Percentiles rank a stretch among this genome's conserved stretches.
These are phyloP conservation scores for Saccharomyces hybrid DNA, from an alignment of 1,139 yeast species.

Conservation along the genomic window DNA sequence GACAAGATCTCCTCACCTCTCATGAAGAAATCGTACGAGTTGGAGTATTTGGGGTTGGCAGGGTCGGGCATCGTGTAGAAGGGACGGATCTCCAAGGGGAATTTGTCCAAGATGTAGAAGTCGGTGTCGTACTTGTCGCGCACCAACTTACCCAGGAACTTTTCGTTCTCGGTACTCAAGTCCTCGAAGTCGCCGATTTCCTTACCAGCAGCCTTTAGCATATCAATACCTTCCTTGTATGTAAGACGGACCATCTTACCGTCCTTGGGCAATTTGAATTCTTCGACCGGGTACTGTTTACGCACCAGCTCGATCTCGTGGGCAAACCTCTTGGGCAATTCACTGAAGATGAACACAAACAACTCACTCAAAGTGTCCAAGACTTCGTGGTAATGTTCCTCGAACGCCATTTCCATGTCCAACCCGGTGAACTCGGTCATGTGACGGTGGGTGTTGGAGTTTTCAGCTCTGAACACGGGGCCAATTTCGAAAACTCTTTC, in stretches of 20 bases:
- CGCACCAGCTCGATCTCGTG: slow-evolving; percentile 85
- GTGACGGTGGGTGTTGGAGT: slow-evolving; percentile 97
- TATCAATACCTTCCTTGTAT: slow-evolving; percentile 81
- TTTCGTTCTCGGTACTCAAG: slow-evolving; percentile 89
- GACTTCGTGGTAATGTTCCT: slow-evolving; percentile 95
- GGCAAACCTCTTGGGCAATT: slow-evolving; percentile 70
- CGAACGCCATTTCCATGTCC: slow-evolving; percentile 96
- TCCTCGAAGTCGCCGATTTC: slow-evolving; percentile 85
- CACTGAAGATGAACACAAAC: slow-evolving; percentile 79
- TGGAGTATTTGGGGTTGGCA: slow-evolving; percentile 82
- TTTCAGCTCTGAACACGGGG: slow-evolving; percentile 98
- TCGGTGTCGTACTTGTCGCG: slow-evolving; percentile 94
- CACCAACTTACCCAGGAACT: slow-evolving; percentile 80
- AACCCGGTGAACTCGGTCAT: slow-evolving; percentile 98
- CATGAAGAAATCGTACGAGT: slow-evolving; percentile 97
- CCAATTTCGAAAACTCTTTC: slow-evolving; percentile 94
- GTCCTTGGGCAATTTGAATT: slow-evolving; percentile 81
- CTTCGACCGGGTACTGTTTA: slow-evolving; percentile 95
- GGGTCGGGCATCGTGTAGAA: slow-evolving; percentile 99
- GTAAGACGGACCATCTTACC: slow-evolving; percentile 87
- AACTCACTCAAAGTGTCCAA: slow-evolving; percentile 75
- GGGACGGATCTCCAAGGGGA: slow-evolving; percentile 94
- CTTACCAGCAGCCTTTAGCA: slow-evolving; percentile 76
- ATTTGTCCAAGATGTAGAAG: slow-evolving; percentile 93
- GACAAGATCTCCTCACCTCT: slow-evolving; percentile 98